Evolutionary conservation across 164 flowering plant species (phyloP).

Genomic region (Nelumbo lutea): DNA sequence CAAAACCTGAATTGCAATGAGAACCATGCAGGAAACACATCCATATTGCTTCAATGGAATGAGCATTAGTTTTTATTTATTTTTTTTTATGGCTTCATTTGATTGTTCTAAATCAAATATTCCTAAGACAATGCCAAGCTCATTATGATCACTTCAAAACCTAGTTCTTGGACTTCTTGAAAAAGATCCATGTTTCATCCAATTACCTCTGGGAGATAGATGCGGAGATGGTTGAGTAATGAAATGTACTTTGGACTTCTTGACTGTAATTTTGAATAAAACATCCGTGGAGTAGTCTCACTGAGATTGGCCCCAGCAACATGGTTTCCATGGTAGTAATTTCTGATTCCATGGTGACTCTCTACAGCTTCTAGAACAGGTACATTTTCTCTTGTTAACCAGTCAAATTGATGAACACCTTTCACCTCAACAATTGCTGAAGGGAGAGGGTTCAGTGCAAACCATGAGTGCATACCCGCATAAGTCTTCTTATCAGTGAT

Average conservation of each 20-base stretch:
- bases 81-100: no score
- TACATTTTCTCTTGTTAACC: conserved; percentile 74
- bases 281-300: conserved; percentile 50
- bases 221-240: conserved; percentile 72
- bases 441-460: conserved; percentile 59
- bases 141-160: background rate
- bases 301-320: conserved; percentile 56
- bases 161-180: background rate
- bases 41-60: no score
- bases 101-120: no score
- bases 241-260: conserved; percentile 82
- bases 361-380: conserved; percentile 83
- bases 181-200: background rate
- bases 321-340: conserved; percentile 70
- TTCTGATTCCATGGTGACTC: conserved; percentile 46
- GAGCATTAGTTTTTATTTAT: no score
- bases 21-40: no score
- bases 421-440: conserved; percentile 76
- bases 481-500: conserved; percentile 84
- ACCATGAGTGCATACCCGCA: conserved; percentile 87
- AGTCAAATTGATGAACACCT: conserved; percentile 78
- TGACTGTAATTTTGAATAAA: conserved; percentile 69
- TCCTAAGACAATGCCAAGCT: background rate
- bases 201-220: conserved; percentile 75
- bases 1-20: no score